phyloP scores from a whole-genome alignment of 208 protist genomes.

The Crithidia thermophila region DNA sequence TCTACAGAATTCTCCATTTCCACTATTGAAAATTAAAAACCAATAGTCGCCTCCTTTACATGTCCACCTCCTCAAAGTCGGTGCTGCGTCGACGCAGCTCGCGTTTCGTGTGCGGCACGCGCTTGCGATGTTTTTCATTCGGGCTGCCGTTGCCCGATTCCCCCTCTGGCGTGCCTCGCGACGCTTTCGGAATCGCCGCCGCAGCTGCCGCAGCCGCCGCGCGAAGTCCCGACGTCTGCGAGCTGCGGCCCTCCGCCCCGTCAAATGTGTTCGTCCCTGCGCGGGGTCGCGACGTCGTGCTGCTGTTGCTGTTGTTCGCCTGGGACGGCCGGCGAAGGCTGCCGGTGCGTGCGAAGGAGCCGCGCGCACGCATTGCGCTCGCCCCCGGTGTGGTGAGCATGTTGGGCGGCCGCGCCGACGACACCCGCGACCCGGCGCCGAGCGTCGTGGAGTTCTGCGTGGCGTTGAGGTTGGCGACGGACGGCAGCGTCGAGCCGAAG shows the following conservation, averaged over 20 bases:
- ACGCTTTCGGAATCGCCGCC: too few relatives aligned
- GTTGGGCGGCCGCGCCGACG: neutral
- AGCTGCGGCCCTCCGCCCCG: too few relatives aligned
- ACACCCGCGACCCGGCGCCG: neutral
- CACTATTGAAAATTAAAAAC: neutral
- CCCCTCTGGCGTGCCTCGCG: neutral
- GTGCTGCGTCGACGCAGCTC: slow-evolving; percentile 23
- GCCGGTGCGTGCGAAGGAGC: neutral
- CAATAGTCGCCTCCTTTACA: neutral
- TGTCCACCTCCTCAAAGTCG: slow-evolving; percentile 20
- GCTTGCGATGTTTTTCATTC: slow-evolving; percentile 10
- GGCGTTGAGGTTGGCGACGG: neutral
- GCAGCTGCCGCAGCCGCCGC: too few relatives aligned
- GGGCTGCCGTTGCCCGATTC: neutral
- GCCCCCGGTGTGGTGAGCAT: slow-evolving; percentile 5
- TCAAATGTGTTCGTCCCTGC: too few relatives aligned
- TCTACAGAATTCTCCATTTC: too few relatives aligned
- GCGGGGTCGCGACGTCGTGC: neutral
- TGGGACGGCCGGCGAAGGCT: neutral
- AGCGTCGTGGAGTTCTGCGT: neutral
- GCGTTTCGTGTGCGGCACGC: slow-evolving; percentile 16
- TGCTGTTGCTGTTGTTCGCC: neutral
- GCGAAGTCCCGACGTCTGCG: too few relatives aligned
- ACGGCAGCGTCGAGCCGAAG: slow-evolving; percentile 10
- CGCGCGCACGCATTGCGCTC: slow-evolving; percentile 2